Percentiles rank a stretch among this genome's conserved stretches.
These are phyloP conservation scores for Rhizopus sp. DNA, from an alignment of 371 early-diverging fungal genomes.

Conservation along the genomic window DNA sequence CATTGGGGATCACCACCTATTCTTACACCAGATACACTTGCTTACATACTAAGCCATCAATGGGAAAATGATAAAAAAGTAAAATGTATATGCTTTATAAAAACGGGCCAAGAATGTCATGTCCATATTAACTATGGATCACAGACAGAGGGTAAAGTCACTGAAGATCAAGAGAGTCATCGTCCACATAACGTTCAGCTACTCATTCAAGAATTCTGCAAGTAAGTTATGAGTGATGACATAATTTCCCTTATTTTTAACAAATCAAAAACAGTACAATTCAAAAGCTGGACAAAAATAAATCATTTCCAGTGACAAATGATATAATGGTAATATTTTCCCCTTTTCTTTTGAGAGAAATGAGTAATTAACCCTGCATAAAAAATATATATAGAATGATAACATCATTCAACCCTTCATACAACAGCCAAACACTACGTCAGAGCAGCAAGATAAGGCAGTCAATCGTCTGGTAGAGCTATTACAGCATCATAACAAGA, in stretches of 20 bases:
- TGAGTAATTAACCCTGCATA: neutral
- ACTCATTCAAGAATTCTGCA: conserved; percentile 23
- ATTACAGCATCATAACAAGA: conserved; percentile 13
- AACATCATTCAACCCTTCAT: conserved; percentile 17
- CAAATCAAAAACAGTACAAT: conserved; percentile 12
- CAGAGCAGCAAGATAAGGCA: conserved; percentile 6
- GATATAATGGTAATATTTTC: conserved; percentile 12
- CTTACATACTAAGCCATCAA: conserved; percentile 28
- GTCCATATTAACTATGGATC: neutral
- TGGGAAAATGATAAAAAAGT: conserved; percentile 25
- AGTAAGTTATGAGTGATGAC: conserved; percentile 13
- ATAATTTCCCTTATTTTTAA: neutral
- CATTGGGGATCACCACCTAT: conserved; percentile 38
- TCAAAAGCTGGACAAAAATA: conserved; percentile 13
- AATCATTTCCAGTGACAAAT: conserved; percentile 13
- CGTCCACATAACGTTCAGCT: conserved; percentile 7
- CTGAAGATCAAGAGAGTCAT: conserved; percentile 4
- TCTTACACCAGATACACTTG: conserved; percentile 31
- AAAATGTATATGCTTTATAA: neutral
- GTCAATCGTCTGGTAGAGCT: conserved; percentile 10
- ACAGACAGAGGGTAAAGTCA: conserved; percentile 6
- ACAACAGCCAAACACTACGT: conserved; percentile 1
- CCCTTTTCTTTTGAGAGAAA: neutral
- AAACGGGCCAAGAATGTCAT: neutral
- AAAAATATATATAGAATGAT: conserved; percentile 16